A percentile compares a stretch with the other conserved stretches of the same genome.
These are phyloP conservation scores for Ogataea polymorpha DNA, from an alignment of 805 yeast genomes.

Conservation along the genomic window DNA sequence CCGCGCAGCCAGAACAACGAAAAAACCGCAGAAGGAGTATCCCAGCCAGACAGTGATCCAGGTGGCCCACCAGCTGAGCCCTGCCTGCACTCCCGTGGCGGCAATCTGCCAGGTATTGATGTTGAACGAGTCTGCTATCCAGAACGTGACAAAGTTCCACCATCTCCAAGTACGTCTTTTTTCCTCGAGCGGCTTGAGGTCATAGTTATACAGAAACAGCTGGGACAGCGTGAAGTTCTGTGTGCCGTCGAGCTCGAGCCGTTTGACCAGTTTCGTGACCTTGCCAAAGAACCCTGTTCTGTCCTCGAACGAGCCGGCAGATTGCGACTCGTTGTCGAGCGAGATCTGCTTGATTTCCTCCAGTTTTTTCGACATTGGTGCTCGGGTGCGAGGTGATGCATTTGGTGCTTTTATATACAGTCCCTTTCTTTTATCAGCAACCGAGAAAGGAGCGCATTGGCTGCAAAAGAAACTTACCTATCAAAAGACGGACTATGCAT, in stretches of 20 bases:
- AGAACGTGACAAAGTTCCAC: constrained; percentile 74
- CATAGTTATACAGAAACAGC: constrained; percentile 68
- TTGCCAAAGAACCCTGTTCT: not conserved
- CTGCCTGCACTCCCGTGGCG: constrained; percentile 74
- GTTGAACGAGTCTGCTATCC: constrained; percentile 90
- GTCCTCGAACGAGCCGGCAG: constrained; percentile 5
- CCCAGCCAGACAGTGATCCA: constrained; percentile 92
- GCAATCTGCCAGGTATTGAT: constrained; percentile 92
- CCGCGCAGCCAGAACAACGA: constrained; percentile 69
- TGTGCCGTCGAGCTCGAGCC: constrained; percentile 29
- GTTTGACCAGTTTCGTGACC: constrained; percentile 10
- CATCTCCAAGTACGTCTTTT: constrained; percentile 81
- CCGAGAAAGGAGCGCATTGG: not conserved
- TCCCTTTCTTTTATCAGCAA: constrained; percentile 2
- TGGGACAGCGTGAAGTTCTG: constrained; percentile 48
- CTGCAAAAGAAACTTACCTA: no score
- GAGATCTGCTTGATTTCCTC: constrained; percentile 5
- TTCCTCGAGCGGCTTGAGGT: constrained; percentile 74
- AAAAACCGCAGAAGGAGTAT: constrained; percentile 63
- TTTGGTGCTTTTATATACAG: not conserved
- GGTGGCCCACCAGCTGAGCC: constrained; percentile 86
- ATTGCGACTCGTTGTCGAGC: constrained; percentile 2
- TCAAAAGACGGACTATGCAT: not conserved
- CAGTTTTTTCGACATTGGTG: constrained; percentile 1
- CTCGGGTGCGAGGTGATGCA: not conserved